phyloP scores from a whole-genome alignment of 2,329 filamentous ascomycete genomes.

The Penicillium nordicum region DNA sequence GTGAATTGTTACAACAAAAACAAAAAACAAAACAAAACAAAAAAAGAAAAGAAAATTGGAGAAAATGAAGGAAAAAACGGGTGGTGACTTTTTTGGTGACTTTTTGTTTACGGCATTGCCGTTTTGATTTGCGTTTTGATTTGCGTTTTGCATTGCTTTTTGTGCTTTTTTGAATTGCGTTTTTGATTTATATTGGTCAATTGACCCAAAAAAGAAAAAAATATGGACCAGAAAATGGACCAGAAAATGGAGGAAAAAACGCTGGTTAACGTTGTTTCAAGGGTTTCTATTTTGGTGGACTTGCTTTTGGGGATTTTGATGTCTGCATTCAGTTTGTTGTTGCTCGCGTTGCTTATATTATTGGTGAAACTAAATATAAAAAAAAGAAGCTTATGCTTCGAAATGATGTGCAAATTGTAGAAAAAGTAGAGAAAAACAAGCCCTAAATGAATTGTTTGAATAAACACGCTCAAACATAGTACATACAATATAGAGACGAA shows the following conservation, averaged over 20 bases:
- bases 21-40: not conserved
- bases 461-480: not conserved
- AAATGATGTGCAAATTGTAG: not conserved
- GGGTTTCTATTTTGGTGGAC: no score
- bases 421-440: not conserved
- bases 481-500: not conserved
- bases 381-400: not conserved
- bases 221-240: not conserved
- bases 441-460: not conserved
- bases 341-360: not conserved
- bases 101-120: no score
- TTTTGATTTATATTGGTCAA: no score
- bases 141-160: no score
- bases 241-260: not conserved
- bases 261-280: no score
- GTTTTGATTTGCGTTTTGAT: no score
- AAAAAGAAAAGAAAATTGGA: not conserved
- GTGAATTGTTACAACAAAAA: not conserved
- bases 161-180: no score
- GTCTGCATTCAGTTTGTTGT: not conserved
- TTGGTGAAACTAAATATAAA: not conserved
- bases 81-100: no score
- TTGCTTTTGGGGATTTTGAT: not conserved
- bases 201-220: no score
- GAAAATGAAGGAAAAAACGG: no score